Conservation (phyloP, 345 rosid species). For the Citrus medica region DNA sequence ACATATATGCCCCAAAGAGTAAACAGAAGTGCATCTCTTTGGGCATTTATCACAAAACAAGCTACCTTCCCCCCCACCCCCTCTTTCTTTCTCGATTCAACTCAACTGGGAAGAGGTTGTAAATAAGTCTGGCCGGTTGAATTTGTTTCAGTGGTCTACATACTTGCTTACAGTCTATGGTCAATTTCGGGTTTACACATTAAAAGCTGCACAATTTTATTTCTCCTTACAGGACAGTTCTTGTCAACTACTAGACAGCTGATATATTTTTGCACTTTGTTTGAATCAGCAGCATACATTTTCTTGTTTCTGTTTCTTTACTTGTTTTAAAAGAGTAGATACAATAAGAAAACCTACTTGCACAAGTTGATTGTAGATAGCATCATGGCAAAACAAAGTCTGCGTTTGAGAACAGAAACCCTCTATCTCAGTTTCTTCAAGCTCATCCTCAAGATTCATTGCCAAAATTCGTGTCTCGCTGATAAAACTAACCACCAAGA, state of each 20-base stretch:
- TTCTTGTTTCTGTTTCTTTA: neutral
- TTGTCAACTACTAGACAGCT: neutral
- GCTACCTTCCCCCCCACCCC: too few species aligned
- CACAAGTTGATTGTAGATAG: constrained; percentile 83
- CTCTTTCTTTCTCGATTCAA: neutral
- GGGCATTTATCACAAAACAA: neutral
- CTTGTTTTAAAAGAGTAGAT: too few species aligned
- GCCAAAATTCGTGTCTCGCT: constrained; percentile 90
- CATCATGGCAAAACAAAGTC: constrained; percentile 94
- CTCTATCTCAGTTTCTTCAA: constrained; percentile 96
- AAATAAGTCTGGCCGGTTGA: neutral
- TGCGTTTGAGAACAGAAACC: constrained; percentile 87
- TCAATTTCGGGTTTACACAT: neutral
- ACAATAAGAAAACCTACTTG: constrained; percentile 45
- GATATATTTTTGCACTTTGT: neutral
- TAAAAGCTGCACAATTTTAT: neutral
- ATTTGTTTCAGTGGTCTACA: neutral
- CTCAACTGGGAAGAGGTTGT: neutral
- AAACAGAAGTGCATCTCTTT: neutral
- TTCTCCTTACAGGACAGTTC: neutral
- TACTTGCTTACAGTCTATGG: neutral
- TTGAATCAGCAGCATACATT: neutral
- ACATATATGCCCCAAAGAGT: neutral
- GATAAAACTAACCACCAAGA: constrained; percentile 91
- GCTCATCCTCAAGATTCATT: constrained; percentile 91